A percentile compares a stretch with the other conserved stretches of the same genome.
phyloP scores from a whole-genome alignment of 2,329 filamentous ascomycete species.

The Dryadomyces quercivorus region DNA sequence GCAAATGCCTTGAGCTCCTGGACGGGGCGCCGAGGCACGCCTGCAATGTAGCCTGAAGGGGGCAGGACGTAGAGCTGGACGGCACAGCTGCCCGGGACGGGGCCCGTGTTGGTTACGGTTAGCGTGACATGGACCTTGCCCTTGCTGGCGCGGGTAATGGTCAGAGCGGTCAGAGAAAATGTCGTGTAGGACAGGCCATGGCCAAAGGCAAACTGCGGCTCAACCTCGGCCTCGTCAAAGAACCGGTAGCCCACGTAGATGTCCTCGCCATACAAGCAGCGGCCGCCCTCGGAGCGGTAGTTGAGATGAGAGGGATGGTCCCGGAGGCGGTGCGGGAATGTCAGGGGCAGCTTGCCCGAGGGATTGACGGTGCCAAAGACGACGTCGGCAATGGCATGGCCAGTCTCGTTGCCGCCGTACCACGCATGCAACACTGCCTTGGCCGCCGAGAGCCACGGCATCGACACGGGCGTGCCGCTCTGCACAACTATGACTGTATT shows the following conservation, averaged over 20 bases:
- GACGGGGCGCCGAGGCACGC: conserved; percentile 30
- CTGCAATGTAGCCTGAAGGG: conserved; percentile 13
- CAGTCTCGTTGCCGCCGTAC: conserved; percentile 56
- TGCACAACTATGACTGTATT: conserved; percentile 47
- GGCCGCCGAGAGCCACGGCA: conserved; percentile 36
- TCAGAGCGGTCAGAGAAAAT: conserved; percentile 34
- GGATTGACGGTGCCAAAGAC: conserved; percentile 49
- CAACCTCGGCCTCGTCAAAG: conserved; percentile 58
- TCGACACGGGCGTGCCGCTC: conserved; percentile 42
- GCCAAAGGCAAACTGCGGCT: conserved; percentile 64
- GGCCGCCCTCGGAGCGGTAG: conserved; percentile 56
- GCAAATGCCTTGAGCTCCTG: conserved; percentile 46
- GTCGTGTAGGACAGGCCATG: conserved; percentile 69
- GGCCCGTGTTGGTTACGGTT: conserved; percentile 33
- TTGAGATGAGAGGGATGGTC: conserved; percentile 70
- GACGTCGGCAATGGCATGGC: conserved; percentile 51
- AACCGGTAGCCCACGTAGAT: conserved; percentile 72
- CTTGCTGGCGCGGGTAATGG: background rate
- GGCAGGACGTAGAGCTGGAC: conserved; percentile 37
- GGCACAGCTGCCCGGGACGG: conserved; percentile 37
- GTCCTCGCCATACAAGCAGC: conserved; percentile 67
- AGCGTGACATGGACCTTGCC: conserved; percentile 30
- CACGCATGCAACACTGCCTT: conserved; percentile 46
- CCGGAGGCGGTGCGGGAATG: conserved; percentile 54
- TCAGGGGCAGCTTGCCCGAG: conserved; percentile 58